Evolutionary conservation across 345 rosid genomes (phyloP).

Genomic region (Toxicodendron radicans): DNA sequence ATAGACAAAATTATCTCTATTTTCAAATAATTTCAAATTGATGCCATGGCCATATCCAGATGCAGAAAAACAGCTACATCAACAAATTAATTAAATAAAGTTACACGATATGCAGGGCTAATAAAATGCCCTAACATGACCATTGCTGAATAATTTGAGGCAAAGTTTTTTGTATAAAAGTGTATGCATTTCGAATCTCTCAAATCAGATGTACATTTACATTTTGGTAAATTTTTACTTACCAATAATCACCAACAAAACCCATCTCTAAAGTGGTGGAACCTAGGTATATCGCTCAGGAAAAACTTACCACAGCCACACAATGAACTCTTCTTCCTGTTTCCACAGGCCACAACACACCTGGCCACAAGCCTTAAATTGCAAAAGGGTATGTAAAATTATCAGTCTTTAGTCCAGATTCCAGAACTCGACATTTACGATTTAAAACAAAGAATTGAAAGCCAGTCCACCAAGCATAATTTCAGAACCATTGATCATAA

Average conservation of each 20-base stretch:
- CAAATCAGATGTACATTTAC: not conserved
- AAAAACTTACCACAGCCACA: conserved; percentile 21
- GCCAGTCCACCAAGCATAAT: conserved; percentile 23
- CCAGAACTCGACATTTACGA: conserved; percentile 20
- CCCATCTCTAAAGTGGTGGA: conserved; percentile 27
- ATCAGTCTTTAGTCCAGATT: conserved; percentile 14
- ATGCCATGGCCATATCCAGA: not conserved
- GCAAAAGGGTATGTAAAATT: conserved; percentile 32
- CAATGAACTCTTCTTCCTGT: conserved; percentile 24
- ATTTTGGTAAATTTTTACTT: not conserved
- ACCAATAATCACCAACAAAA: conserved; percentile 6
- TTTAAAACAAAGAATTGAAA: conserved; percentile 24
- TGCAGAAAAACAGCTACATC: not conserved
- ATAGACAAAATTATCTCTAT: conserved; percentile 31
- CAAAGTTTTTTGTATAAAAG: conserved; percentile 12
- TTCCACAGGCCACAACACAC: conserved; percentile 19
- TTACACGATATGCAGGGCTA: not conserved
- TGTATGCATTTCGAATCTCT: not conserved
- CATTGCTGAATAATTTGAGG: not conserved
- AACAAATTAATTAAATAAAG: not conserved
- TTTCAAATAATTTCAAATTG: conserved; percentile 25
- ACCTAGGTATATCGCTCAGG: not conserved
- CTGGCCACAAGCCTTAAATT: conserved; percentile 29
- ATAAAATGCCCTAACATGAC: conserved; percentile 5
- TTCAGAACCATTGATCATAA: conserved; percentile 33